Evolutionary conservation across 176 grass and related monocot species (phyloP).

Genomic region (Lolium perenne): DNA sequence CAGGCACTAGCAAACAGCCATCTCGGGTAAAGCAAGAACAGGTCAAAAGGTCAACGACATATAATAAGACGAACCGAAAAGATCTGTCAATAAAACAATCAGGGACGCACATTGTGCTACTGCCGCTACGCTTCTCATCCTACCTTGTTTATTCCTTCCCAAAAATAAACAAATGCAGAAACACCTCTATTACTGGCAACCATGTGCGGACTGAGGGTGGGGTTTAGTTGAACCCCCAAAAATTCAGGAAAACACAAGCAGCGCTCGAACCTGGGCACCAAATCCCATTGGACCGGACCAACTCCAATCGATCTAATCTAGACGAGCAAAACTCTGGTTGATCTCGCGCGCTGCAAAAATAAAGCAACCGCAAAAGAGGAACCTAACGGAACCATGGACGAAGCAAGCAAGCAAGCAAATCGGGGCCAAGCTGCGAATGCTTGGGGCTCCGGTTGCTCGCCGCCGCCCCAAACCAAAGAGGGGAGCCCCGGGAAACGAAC

Average conservation of each 20-base stretch:
- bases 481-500: not conserved
- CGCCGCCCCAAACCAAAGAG: not conserved
- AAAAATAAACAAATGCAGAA: not conserved
- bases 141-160: not conserved
- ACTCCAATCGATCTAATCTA: not conserved
- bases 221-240: not conserved
- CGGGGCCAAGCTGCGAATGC: not conserved
- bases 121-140: not conserved
- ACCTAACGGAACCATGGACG: not conserved
- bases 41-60: not conserved
- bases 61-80: not conserved
- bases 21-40: not conserved
- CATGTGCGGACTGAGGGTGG: not conserved
- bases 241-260: not conserved
- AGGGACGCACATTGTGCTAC: not conserved
- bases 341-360: not conserved
- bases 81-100: not conserved
- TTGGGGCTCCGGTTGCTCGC: not conserved
- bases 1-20: not conserved
- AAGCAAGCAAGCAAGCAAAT: not conserved
- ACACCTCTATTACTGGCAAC: constrained; percentile 10
- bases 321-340: not conserved
- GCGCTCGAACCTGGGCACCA: not conserved
- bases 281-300: not conserved
- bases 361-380: not conserved